Conservation (phyloP, 2,329 filamentous ascomycete species). For the Colletotrichum neosansevieriae region DNA sequence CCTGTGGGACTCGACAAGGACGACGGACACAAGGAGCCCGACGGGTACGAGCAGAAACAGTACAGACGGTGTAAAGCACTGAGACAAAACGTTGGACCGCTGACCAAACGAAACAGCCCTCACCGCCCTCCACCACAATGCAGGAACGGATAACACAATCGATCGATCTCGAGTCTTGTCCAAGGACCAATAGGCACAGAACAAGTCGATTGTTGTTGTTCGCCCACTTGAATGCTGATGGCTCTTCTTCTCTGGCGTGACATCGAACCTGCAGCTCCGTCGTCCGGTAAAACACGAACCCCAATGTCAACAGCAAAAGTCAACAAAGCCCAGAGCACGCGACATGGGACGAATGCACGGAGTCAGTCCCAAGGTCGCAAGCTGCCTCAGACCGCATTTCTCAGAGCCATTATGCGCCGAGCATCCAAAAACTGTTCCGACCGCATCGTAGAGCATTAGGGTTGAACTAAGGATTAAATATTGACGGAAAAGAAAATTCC, state of each 20-base stretch:
- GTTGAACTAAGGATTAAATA: not conserved
- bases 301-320: slow-evolving; percentile 37
- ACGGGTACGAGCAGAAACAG: slow-evolving; percentile 7
- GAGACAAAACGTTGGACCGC: slow-evolving; percentile 28
- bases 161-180: slow-evolving; percentile 9
- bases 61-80: slow-evolving; percentile 13
- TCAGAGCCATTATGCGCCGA: not conserved
- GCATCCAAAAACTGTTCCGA: not conserved
- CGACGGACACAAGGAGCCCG: slow-evolving; percentile 5
- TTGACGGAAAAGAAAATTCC: not conserved
- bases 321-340: slow-evolving; percentile 35
- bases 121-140: slow-evolving; percentile 4
- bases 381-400: slow-evolving; percentile 31
- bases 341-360: slow-evolving; percentile 39
- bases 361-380: not conserved
- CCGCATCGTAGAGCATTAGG: not conserved
- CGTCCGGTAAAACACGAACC: slow-evolving; percentile 28
- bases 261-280: slow-evolving; percentile 26
- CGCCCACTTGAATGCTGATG: not conserved
- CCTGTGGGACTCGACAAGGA: slow-evolving; percentile 25
- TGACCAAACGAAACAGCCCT: slow-evolving; percentile 26
- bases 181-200: not conserved
- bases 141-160: slow-evolving; percentile 26
- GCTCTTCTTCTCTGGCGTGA: not conserved
- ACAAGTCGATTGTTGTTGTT: slow-evolving; percentile 16